Evolutionary conservation across 208 protist genomes (phyloP).

Genomic region (Phytomonas francai): DNA sequence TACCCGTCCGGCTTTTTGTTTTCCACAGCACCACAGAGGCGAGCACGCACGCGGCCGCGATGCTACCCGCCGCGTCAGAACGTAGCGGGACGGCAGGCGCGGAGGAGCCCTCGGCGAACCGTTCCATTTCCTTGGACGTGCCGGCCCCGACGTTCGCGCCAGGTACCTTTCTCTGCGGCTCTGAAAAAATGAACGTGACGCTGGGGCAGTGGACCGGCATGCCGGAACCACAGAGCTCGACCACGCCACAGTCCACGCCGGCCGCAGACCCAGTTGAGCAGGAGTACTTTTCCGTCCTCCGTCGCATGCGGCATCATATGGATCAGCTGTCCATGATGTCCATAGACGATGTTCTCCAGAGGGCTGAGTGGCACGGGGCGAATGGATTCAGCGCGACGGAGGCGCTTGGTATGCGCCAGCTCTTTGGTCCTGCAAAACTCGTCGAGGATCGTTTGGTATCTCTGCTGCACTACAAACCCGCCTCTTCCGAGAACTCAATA

Average conservation of each 20-base stretch:
- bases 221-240: slow-evolving; percentile 20
- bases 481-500: slow-evolving; percentile 47
- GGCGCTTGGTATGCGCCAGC: slow-evolving; percentile 55
- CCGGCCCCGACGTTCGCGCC: slow-evolving; percentile 18
- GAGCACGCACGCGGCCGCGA: slow-evolving; percentile 1
- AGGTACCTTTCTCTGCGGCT: slow-evolving; percentile 60
- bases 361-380: slow-evolving; percentile 37
- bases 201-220: slow-evolving; percentile 57
- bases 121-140: slow-evolving; percentile 16
- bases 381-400: slow-evolving; percentile 57
- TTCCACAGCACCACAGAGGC: slow-evolving; percentile 62
- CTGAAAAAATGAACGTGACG: slow-evolving; percentile 40
- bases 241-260: slow-evolving; percentile 17
- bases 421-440: slow-evolving; percentile 72
- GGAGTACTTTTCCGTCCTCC: slow-evolving; percentile 72
- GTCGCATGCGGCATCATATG: slow-evolving; percentile 44
- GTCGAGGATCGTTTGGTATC: slow-evolving; percentile 69
- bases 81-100: too few relatives aligned
- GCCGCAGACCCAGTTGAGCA: slow-evolving; percentile 43
- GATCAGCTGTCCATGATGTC: slow-evolving; percentile 48
- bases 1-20: slow-evolving; percentile 79
- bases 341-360: slow-evolving; percentile 42
- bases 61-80: neutral
- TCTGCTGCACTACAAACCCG: slow-evolving; percentile 45
- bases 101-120: too few relatives aligned